Evolutionary conservation across 2,329 filamentous ascomycete genomes (phyloP).

Genomic region (Xylaria sp.): DNA sequence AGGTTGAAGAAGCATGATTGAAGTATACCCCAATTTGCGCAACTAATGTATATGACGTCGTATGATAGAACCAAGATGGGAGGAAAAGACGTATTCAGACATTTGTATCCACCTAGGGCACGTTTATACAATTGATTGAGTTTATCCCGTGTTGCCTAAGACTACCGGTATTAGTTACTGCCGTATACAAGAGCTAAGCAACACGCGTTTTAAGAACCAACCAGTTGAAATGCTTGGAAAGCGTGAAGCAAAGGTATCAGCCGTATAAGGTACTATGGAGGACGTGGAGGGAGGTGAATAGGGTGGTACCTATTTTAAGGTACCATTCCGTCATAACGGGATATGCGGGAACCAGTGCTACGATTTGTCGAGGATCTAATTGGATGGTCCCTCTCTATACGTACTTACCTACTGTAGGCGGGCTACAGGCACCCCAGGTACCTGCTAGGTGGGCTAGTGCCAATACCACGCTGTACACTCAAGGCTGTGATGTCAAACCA

Average conservation of each 20-base stretch:
- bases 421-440: no score
- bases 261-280: not conserved
- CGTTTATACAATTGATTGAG: no score
- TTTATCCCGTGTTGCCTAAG: no score
- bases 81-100: slow-evolving; percentile 6
- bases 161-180: no score
- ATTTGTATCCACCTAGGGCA: not conserved
- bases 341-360: not conserved
- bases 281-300: no score
- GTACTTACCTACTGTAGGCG: no score
- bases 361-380: slow-evolving; percentile 5
- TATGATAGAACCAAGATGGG: slow-evolving; percentile 42
- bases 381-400: slow-evolving; percentile 9
- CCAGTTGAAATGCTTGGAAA: no score
- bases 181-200: no score
- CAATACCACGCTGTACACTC: no score
- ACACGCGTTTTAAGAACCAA: no score
- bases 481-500: slow-evolving; percentile 20
- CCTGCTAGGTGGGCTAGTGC: no score
- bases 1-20: slow-evolving; percentile 33
- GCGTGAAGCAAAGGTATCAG: no score
- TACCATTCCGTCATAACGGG: slow-evolving; percentile 7
- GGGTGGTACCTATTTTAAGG: not conserved
- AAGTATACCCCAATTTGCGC: slow-evolving; percentile 41
- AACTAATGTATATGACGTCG: slow-evolving; percentile 44